These are phyloP conservation scores for thale cress (Arabidopsis thaliana) DNA, from an alignment of 345 rosid genomes.

Conservation along the genomic window TAIR10.1 NC_003074.8:4428001-4428500, in stretches of 20 bases:
- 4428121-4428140: constrained; percentile 30
- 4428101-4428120: constrained; percentile 1
- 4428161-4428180: constrained; percentile 48
- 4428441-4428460: background rate
- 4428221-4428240: background rate
- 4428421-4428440: background rate
- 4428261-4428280: background rate
- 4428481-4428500: background rate
- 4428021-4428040: constrained; percentile 29
- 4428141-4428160: constrained; percentile 30
- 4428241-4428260: background rate
- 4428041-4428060: constrained; percentile 38
- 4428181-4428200: constrained; percentile 20
- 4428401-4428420: background rate
- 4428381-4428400: background rate
- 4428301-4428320: background rate
- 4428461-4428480: too few species aligned
- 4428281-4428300: background rate
- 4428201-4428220: constrained; percentile 40
- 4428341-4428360: background rate
- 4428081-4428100: background rate
- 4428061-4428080: constrained; percentile 19
- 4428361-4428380: background rate
- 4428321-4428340: background rate
- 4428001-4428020: constrained; percentile 25